Base-by-base conservation (phyloP, 1,284 basidiomycete species). In the Austropuccinia psidii region DNA sequence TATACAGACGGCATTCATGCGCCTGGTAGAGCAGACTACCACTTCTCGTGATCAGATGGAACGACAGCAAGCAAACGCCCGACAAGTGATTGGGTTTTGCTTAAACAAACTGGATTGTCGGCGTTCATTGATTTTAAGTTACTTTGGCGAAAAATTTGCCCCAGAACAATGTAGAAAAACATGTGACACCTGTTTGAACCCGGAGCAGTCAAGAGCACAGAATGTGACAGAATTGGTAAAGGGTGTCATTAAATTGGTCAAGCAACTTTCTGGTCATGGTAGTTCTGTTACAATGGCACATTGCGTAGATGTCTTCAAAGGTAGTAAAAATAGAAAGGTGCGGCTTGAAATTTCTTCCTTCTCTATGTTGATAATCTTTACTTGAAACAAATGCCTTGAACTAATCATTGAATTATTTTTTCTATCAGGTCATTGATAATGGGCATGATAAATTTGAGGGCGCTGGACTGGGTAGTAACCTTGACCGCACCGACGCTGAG, bases 41-140 rank as follows among this genome's bases (percentile, higher is more conserved):
- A 82, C 83, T 72, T 80, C 81, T 17, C 76, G 74, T 0, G 84
- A 84, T 60, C 87, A 89, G 76, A 86, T 86, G 77, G 83, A 85
- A 60, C 85, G 87, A 15, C 86, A 87, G 75, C 81, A 83, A 57
- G 84, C 85, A 27, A 85, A 85, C 35, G 80, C 90, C 35, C 79
- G 82, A 4, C 83, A 84, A n/a, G 86, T 90, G 50, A 84, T 88
- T 15, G 82, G 86, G 66, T 98, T 89, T 81, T 94, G 91, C 81
- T 80, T 83, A 72, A 93, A 97, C 81, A 85, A 86, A 74, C 87
- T 88, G 43, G 90, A 92, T 77, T 98, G 95, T 79, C 88, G 96
- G 9, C 88, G 96, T 1, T 85, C 86, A 2, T 90, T 92, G 78
- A 84, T 98, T 21, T 85, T 98, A 52, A 85, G 84, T 45, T 89